Percentiles rank a stretch among this genome's conserved stretches.
Evolutionary conservation across 208 protist species (phyloP).

Genomic region (Porcisia hertigi): DNA sequence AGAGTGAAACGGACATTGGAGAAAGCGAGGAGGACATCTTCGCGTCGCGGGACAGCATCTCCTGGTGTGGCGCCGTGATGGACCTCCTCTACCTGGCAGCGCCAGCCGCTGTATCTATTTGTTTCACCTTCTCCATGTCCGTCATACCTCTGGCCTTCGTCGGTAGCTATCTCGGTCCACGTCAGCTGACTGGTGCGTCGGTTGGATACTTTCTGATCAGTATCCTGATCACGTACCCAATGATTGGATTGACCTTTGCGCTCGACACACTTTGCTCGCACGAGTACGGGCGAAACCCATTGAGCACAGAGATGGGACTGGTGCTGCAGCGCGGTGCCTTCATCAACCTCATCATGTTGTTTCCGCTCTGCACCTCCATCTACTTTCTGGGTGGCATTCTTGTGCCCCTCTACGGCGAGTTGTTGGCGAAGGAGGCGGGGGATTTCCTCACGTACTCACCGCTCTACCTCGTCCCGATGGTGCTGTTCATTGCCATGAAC

Average conservation of each 20-base stretch:
- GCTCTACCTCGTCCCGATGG: slow-evolving; percentile 60
- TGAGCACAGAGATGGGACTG: slow-evolving; percentile 72
- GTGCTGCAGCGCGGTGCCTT: slow-evolving; percentile 77
- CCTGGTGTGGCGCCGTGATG: slow-evolving; percentile 39
- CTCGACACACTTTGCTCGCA: slow-evolving; percentile 87
- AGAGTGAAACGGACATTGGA: slow-evolving; percentile 18
- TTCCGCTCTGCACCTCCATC: slow-evolving; percentile 54
- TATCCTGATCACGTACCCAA: slow-evolving; percentile 74
- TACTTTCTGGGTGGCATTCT: slow-evolving; percentile 54
- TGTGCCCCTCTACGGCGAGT: slow-evolving; percentile 55
- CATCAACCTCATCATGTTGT: slow-evolving; percentile 69
- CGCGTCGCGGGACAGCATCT: slow-evolving; percentile 43
- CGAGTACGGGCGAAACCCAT: slow-evolving; percentile 73
- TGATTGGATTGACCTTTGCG: slow-evolving; percentile 81
- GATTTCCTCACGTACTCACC: slow-evolving; percentile 75
- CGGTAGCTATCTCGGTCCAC: slow-evolving; percentile 69
- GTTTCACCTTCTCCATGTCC: slow-evolving; percentile 80
- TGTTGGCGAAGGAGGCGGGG: slow-evolving; percentile 45
- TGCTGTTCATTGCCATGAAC: slow-evolving; percentile 74
- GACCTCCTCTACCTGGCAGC: slow-evolving; percentile 67
- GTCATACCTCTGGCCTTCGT: slow-evolving; percentile 79
- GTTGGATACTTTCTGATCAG: slow-evolving; percentile 84
- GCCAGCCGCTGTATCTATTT: slow-evolving; percentile 71
- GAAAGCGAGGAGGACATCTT: slow-evolving; percentile 32
- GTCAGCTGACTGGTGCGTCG: slow-evolving; percentile 66